These are phyloP conservation scores for Fusarium austroafricanum DNA, from an alignment of 2,329 filamentous ascomycete genomes.

Conservation along the genomic window DNA sequence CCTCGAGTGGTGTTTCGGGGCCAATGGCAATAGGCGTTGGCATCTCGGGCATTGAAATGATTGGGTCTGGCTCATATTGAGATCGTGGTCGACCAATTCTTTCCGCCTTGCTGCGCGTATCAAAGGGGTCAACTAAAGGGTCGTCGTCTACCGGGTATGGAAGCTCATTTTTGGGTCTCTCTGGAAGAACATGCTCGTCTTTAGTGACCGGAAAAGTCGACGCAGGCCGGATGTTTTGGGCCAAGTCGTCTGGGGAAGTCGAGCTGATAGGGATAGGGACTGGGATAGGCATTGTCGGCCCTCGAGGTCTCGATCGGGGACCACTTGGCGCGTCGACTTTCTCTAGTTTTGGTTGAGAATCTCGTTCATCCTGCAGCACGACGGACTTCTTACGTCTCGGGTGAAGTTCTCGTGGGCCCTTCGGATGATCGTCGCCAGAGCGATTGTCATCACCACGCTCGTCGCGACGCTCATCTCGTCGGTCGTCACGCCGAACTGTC, in stretches of 20 bases:
- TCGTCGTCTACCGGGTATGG: slow-evolving; percentile 57
- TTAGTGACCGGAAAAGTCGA: slow-evolving; percentile 49
- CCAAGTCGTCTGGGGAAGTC: slow-evolving; percentile 28
- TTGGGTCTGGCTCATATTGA: slow-evolving; percentile 34
- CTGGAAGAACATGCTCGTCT: slow-evolving; percentile 35
- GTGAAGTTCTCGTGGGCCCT: slow-evolving; percentile 44
- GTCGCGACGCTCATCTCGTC: slow-evolving; percentile 38
- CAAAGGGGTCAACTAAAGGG: slow-evolving; percentile 40
- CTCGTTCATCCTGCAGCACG: slow-evolving; percentile 52
- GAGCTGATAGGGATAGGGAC: slow-evolving; percentile 44
- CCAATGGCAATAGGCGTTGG: slow-evolving; percentile 41
- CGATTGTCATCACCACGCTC: slow-evolving; percentile 45
- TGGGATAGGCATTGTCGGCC: slow-evolving; percentile 50
- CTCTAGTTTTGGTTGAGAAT: slow-evolving; percentile 40
- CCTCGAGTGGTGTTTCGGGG: slow-evolving; percentile 40
- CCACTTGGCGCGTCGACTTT: slow-evolving; percentile 38
- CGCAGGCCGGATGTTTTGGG: slow-evolving; percentile 42
- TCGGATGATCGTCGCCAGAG: slow-evolving; percentile 55
- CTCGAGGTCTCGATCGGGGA: slow-evolving; percentile 51
- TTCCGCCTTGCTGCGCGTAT: slow-evolving; percentile 31
- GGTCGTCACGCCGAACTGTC: slow-evolving; percentile 37
- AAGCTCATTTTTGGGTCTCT: slow-evolving; percentile 44
- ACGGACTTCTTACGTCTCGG: slow-evolving; percentile 51
- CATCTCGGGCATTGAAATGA: slow-evolving; percentile 44
- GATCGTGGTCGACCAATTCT: slow-evolving; percentile 35